Base-by-base conservation (phyloP, 768 basidiomycete genomes). In the Pleurotus tuoliensis region DNA sequence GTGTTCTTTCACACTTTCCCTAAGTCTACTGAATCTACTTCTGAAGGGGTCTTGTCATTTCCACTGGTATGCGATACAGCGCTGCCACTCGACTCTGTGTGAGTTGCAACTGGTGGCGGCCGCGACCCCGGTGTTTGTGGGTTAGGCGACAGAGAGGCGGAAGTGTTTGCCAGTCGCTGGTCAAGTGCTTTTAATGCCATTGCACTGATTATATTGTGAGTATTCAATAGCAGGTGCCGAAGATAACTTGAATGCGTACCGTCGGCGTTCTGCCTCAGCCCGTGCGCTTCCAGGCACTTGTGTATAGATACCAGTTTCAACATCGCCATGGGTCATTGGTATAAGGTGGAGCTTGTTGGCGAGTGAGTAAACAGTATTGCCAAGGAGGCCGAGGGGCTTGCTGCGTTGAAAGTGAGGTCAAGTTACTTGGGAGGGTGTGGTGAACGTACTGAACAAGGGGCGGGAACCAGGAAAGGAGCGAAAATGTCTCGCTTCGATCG, bases 151-250 rank as follows among this genome's bases (percentile, higher is more conserved):
- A 44, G n/a, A 44, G 70, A 70, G 15, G 71, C 64, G 18, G 80
- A 75, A 34, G 78, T 73, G 16, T 80, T 86, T 27, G 95, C 93
- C 52, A 98, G 70, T 27, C 94, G 83, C 64, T 97, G 94, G 64
- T 99, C 97, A 37, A 99, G 81, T 3, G 97, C 97, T 70, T 98
- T 97, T 64, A 99, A 75, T 27, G 97, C 97, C 78, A 99, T 84
- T 1, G 95, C 94, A 63, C 96, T 97, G 55, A 4, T 20, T 51
- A n/a, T 56, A 54, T 22, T 65, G 11, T 59, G 34, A 53, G 16
- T 46, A 13, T 15, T 38, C 51, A 39, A 24, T n/a, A 37, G 39
- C 20, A 37, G 22, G 16, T 38, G 13, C 40, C 24, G 41, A 54
- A 34, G n/a, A 16, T 25, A 25, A 25, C 24, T 25, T 25, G 1